Evolutionary conservation across 208 protist genomes (phyloP).

Genomic region (Jaenimonas drosophilae): DNA sequence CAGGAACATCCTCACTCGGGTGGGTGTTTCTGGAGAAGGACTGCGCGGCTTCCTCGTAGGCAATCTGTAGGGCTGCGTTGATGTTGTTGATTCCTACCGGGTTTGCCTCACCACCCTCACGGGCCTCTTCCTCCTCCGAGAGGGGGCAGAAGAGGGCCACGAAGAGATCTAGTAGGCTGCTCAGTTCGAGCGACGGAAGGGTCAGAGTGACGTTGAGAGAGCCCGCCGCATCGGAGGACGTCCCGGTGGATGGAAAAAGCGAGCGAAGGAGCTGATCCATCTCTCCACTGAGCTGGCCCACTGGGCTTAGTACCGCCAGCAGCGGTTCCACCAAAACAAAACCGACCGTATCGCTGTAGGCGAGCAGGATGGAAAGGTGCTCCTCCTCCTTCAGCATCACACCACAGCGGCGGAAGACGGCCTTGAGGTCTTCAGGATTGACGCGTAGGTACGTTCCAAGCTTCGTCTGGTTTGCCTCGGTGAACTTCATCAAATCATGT

Average conservation of each 20-base stretch:
- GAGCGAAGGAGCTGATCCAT: not conserved
- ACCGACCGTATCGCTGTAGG: conserved; percentile 67
- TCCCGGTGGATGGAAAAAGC: conserved; percentile 4
- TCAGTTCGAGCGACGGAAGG: conserved; percentile 2
- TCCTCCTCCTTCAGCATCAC: conserved; percentile 49
- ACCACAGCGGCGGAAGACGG: conserved; percentile 34
- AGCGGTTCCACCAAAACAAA: conserved; percentile 52
- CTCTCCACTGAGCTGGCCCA: not conserved
- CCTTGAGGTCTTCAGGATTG: conserved; percentile 67
- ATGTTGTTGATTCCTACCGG: conserved; percentile 10
- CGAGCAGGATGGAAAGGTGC: conserved; percentile 29
- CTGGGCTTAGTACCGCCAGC: conserved; percentile 16
- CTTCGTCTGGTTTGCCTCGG: conserved; percentile 3
- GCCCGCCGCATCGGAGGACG: not conserved
- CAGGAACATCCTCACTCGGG: conserved; percentile 20
- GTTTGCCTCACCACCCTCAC: conserved; percentile 9
- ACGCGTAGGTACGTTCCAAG: no score
- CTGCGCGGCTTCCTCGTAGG: conserved; percentile 30
- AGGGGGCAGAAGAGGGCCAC: conserved; percentile 11
- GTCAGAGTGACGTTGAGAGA: not conserved
- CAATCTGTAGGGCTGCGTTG: conserved; percentile 12
- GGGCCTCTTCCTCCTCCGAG: conserved; percentile 5
- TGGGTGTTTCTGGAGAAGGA: conserved; percentile 30
- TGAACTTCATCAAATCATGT: conserved; percentile 4
- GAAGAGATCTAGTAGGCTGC: conserved; percentile 15